Percentiles rank a stretch among this genome's conserved stretches.
These are phyloP conservation scores for Aureobasidium sp. DNA, from an alignment of 2,329 filamentous ascomycete species.

Conservation along the genomic window DNA sequence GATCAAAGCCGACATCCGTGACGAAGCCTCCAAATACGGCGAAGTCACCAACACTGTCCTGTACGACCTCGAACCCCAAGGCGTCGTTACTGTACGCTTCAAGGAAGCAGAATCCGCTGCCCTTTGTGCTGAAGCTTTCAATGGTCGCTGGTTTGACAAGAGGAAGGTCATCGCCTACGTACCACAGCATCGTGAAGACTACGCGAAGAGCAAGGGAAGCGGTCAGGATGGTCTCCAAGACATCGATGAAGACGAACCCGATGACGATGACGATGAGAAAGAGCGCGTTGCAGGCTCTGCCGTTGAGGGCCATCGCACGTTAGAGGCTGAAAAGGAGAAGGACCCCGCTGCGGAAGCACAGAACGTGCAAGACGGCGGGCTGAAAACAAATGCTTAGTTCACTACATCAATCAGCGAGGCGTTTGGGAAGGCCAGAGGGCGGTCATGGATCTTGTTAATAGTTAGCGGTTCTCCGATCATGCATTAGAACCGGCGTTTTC, in stretches of 20 bases:
- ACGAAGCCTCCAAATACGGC: constrained; percentile 81
- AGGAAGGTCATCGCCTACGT: constrained; percentile 55
- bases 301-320: background rate
- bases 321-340: background rate
- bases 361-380: constrained; percentile 1
- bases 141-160: constrained; percentile 71
- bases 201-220: constrained; percentile 51
- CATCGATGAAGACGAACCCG: constrained; percentile 17
- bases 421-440: background rate
- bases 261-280: constrained; percentile 36
- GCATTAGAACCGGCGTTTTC: background rate
- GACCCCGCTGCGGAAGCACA: background rate
- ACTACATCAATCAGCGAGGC: background rate
- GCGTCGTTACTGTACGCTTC: constrained; percentile 81
- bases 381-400: background rate
- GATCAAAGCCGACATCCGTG: constrained; percentile 88
- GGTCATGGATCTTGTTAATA: background rate
- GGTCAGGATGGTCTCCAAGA: constrained; percentile 38
- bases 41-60: constrained; percentile 84
- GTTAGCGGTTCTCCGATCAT: background rate
- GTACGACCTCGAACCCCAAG: constrained; percentile 77
- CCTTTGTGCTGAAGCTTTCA: constrained; percentile 61
- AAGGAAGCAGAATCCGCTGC: constrained; percentile 59
- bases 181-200: constrained; percentile 55
- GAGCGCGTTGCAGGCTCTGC: constrained; percentile 15